Evolutionary conservation across 83 land plant species (phyloP), one percentile per base, ranked within the genome.

Genomic region (Diphasiastrum complanatum): DNA sequence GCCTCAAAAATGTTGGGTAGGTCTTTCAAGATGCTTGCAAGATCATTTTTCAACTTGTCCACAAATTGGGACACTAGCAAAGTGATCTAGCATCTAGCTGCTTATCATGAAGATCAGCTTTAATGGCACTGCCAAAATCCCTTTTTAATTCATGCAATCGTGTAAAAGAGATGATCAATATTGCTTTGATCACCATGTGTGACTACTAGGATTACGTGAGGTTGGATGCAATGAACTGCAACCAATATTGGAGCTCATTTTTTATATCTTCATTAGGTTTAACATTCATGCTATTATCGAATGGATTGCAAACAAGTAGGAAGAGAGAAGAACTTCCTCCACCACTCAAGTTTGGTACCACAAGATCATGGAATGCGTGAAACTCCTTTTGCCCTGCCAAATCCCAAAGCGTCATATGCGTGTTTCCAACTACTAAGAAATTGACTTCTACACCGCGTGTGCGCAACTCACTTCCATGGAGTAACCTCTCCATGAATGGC

Each of bases 331-430:
- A 47, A 46, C 64, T 61, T 2, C 64, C 64, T 22, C 31, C 50
- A 20, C 31, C 25, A 34, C 64, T 64, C 38, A 64, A 64, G 8
- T 64, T 64, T 20, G 66, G 66, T 12, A 64, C 53, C 23, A 64
- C 38, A 5, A 48, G 43, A 18, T 64, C 66, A 40, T 64, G 66
- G 43, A 64, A 50, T 24, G 66, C 60, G 28, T 64, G 56, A 35
- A 48, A 64, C 66, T 64, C 66, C 27, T 64, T 49, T 12, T 48
- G 66, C 0, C 66, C 66, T 19, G 61, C 66, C 1, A 64, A 36
- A 24, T 64, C 66, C 66, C 66, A 64, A 29, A 64, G 24, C 43
- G 61, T 30, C 23, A 64, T 64, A 20, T 33, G 62, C 40, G 35
- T 56, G 35, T 64, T 22, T 19, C 50, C 36, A 12, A 48, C 61